Percentiles rank a stretch among this genome's conserved stretches.
Conservation (phyloP, 169 alveolate species). For the Cryptosporidium tyzzeri region DNA sequence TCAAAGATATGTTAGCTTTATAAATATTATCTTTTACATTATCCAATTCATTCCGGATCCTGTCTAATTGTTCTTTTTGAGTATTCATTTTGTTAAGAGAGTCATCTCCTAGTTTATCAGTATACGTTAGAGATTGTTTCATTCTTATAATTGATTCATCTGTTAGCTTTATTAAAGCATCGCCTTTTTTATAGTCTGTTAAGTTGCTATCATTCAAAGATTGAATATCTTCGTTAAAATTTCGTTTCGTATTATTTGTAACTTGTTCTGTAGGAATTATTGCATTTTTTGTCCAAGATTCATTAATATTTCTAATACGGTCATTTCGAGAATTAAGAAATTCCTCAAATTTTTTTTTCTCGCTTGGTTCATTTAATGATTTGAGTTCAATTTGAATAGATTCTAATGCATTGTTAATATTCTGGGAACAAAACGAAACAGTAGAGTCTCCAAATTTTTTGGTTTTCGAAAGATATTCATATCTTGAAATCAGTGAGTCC, state of each 20-base stretch:
- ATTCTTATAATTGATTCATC: slow-evolving; percentile 48
- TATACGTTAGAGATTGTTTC: slow-evolving; percentile 48
- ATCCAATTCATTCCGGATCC: slow-evolving; percentile 30
- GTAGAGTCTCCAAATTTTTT: slow-evolving; percentile 54
- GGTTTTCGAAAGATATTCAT: slow-evolving; percentile 46
- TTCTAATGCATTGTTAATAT: slow-evolving; percentile 28
- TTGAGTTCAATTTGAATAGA: slow-evolving; percentile 46
- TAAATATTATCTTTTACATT: slow-evolving; percentile 16
- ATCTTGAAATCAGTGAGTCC: slow-evolving; percentile 66
- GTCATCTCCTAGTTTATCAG: slow-evolving; percentile 50
- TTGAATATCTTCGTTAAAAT: slow-evolving; percentile 42
- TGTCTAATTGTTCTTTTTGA: slow-evolving; percentile 49
- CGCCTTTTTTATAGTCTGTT: slow-evolving; percentile 30
- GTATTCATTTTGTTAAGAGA: slow-evolving; percentile 33
- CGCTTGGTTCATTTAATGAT: slow-evolving; percentile 7
- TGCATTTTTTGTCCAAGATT: neutral
- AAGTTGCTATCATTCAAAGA: slow-evolving; percentile 6
- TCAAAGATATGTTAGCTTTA: slow-evolving; percentile 28
- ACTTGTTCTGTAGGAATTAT: neutral
- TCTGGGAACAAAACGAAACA: slow-evolving; percentile 53
- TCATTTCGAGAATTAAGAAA: slow-evolving; percentile 34
- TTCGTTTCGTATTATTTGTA: neutral
- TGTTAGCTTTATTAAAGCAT: slow-evolving; percentile 33
- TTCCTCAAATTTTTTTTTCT: slow-evolving; percentile 29
- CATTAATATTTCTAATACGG: slow-evolving; percentile 15